A percentile compares a stretch with the other conserved stretches of the same genome.
Evolutionary conservation across 176 grass and related monocot genomes (phyloP).

Genomic region (barley (Hordeum vulgare)): DNA sequence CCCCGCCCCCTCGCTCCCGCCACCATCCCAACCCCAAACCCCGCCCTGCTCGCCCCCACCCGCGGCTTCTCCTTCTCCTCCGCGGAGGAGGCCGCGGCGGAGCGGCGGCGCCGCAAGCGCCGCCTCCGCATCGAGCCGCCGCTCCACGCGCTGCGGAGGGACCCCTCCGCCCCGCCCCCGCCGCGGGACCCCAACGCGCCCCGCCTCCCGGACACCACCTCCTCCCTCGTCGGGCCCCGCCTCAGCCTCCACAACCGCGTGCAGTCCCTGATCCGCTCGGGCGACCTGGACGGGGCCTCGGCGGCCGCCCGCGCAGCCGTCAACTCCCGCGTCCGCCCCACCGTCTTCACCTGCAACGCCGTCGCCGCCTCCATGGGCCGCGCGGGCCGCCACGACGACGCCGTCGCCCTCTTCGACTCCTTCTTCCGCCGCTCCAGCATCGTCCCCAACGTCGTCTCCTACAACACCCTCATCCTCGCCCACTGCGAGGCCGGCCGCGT

Average conservation of each 20-base stretch:
- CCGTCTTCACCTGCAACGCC: conserved; percentile 80
- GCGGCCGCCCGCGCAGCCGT: conserved; percentile 22
- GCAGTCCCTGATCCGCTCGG: conserved; percentile 45
- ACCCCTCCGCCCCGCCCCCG: not conserved
- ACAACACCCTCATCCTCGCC: conserved; percentile 52
- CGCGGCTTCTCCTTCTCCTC: conserved; percentile 11
- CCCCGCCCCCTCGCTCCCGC: not conserved
- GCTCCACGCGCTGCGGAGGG: conserved; percentile 41
- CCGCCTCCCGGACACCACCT: conserved; percentile 44
- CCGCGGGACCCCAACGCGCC: conserved; percentile 27
- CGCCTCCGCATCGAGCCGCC: conserved; percentile 61
- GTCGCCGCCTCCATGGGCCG: conserved; percentile 46
- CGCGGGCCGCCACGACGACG: conserved; percentile 32
- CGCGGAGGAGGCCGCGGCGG: conserved; percentile 35
- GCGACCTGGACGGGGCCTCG: conserved; percentile 40
- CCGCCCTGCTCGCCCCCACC: not conserved
- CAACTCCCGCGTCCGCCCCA: conserved; percentile 35
- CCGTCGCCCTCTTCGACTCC: conserved; percentile 30
- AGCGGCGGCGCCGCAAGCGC: conserved; percentile 51
- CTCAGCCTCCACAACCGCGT: conserved; percentile 56
- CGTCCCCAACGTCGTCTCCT: conserved; percentile 57
- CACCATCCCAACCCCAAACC: not conserved
- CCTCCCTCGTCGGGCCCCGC: conserved; percentile 32
- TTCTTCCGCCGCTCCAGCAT: conserved; percentile 44
- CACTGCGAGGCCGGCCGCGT: conserved; percentile 33